Base-by-base conservation (phyloP, 139 green algal species). In the Tetradesmus obliquus region DNA sequence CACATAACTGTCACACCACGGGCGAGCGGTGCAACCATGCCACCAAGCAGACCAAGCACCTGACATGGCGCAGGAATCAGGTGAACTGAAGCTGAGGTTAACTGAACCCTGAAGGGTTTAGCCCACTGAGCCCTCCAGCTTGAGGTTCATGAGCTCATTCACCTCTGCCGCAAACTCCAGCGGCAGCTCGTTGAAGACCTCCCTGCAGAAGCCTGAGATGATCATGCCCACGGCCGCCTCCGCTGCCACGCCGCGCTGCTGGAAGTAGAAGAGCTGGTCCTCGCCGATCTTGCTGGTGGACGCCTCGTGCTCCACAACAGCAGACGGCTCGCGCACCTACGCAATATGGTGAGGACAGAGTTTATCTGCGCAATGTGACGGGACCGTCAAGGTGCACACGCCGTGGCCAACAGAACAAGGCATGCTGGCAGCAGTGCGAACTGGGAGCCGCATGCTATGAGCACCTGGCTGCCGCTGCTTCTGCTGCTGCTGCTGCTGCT, bases 201-300 rank as follows among this genome's bases (percentile, higher is more conserved):
- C 98, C 4, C 96, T 79, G 95, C 98, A 99, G 95, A 99, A 99
- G 69, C 98, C 98, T 3, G 84, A 94, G 91, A 99, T 99, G 96
- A 99, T 99, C 91, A 98, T 98, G 20, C 95, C 98, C 66, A 99
- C 98, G 0, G 98, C 98, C 53, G 98, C 95, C 93, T 99, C 98
- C 3, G 94, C 57, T 24, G 97, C 95, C 55, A 99, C 97, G 66
- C 98, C 98, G 3, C 98, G 93, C 95, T 99, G 98, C 95, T 99
- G 98, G 94, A 99, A 99, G 95, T 99, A 99, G 90, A 99, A 99
- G 57, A 99, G 95, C 97, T 99, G 98, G 91, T 99, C 98, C 94
- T 99, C 98, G 1, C 98, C 97, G 83, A 99, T 99, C 96, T 99
- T 99, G 90, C 90, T 97, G 55, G 98, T 99, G 80, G 88, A 96